A percentile compares a stretch with the other conserved stretches of the same genome.
Evolutionary conservation across 352 stramenopile genomes (phyloP).

Genomic region (Globisporangium spiculum): DNA sequence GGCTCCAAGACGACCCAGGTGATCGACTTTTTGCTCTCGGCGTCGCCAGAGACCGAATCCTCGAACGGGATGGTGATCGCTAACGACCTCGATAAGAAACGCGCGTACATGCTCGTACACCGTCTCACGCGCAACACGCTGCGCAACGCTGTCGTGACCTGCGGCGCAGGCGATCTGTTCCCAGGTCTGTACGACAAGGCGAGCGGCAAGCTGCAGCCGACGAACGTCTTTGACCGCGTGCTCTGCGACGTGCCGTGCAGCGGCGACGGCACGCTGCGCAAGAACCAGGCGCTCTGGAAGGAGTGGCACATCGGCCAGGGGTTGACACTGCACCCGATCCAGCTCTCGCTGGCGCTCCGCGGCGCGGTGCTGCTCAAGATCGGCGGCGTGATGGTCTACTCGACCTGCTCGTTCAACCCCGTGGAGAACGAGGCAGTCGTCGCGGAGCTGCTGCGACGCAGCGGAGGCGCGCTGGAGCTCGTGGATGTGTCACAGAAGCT

Average conservation of each 20-base stretch:
- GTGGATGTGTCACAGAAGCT: conserved; percentile 77
- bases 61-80: conserved; percentile 89
- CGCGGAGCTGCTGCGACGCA: conserved; percentile 88
- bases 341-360: conserved; percentile 92
- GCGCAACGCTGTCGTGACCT: conserved; percentile 90
- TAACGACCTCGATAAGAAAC: conserved; percentile 96
- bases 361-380: conserved; percentile 89
- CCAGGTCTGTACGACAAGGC: conserved; percentile 80
- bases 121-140: conserved; percentile 87
- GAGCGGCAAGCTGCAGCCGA: conserved; percentile 32
- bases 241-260: conserved; percentile 98
- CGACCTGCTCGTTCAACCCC: conserved; percentile 98
- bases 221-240: conserved; percentile 97
- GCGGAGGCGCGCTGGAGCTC: conserved; percentile 86
- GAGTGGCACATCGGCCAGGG: conserved; percentile 92
- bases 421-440: conserved; percentile 99
- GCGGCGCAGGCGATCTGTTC: conserved; percentile 91
- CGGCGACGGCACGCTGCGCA: conserved; percentile 97
- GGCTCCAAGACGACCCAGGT: conserved; percentile 99
- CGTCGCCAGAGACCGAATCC: conserved; percentile 2
- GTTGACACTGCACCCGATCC: conserved; percentile 91
- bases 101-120: conserved; percentile 98
- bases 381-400: conserved; percentile 94
- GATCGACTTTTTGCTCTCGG: conserved; percentile 81
- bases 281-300: conserved; percentile 94